A percentile compares a stretch with the other conserved stretches of the same genome.
Conservation (phyloP, 305 asterid genomes). For the Fraxinus greggii region DNA sequence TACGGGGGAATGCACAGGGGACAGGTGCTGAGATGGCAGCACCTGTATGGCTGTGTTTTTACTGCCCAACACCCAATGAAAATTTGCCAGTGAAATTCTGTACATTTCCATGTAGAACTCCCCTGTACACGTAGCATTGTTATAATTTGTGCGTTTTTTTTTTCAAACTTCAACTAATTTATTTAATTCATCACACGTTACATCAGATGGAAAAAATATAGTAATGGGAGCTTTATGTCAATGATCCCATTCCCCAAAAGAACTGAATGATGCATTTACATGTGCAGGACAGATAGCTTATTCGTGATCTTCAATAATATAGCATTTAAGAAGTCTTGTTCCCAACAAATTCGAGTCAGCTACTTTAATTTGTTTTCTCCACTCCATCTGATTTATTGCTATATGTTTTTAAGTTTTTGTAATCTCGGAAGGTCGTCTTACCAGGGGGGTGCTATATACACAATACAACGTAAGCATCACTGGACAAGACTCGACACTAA, state of each 20-base stretch:
- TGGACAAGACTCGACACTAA: neutral
- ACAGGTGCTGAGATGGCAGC: no score
- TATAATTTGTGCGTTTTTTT: neutral
- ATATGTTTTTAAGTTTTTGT: neutral
- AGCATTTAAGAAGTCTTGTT: neutral
- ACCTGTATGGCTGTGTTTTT: no score
- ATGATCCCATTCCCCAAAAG: neutral
- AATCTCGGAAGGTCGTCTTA: neutral
- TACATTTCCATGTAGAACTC: no score
- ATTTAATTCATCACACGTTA: neutral
- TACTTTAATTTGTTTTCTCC: neutral
- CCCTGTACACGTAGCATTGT: no score
- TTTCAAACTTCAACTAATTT: slow-evolving; percentile 25
- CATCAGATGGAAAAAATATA: neutral
- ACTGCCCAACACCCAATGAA: no score
- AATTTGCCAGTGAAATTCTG: no score
- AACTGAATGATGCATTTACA: slow-evolving; percentile 8
- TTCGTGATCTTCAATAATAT: neutral
- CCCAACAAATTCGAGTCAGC: neutral
- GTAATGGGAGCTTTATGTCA: neutral
- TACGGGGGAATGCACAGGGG: no score
- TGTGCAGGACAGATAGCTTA: neutral
- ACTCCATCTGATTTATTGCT: neutral
- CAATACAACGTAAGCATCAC: neutral
- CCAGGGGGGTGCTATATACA: neutral